Percentiles rank a stretch among this genome's conserved stretches.
These are phyloP conservation scores for Apophysomyces variabilis DNA, from an alignment of 371 early-diverging fungal genomes.

Conservation along the genomic window DNA sequence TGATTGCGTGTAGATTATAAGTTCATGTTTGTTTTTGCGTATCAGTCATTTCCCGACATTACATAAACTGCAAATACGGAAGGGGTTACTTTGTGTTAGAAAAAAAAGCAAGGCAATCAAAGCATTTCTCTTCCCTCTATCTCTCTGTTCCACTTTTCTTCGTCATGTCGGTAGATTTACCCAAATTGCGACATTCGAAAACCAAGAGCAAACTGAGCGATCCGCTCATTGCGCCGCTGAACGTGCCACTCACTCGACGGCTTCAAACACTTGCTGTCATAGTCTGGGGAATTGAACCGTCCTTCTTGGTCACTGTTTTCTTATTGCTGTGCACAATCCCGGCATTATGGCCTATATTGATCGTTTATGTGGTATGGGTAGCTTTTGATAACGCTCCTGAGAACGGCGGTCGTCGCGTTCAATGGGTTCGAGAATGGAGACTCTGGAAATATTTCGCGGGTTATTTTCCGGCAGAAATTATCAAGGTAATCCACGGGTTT, in stretches of 20 bases:
- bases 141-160: neutral
- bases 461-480: conserved; percentile 79
- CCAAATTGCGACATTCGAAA: neutral
- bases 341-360: conserved; percentile 66
- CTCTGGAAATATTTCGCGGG: conserved; percentile 79
- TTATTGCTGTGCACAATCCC: conserved; percentile 31
- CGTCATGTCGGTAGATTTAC: conserved; percentile 8
- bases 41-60: too few relatives aligned
- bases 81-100: neutral
- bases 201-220: neutral
- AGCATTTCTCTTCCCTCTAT: neutral
- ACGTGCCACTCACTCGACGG: conserved; percentile 72
- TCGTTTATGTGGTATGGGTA: conserved; percentile 70
- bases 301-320: conserved; percentile 49
- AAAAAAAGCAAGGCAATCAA: neutral
- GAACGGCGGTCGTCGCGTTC: conserved; percentile 69
- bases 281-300: conserved; percentile 29
- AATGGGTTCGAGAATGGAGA: conserved; percentile 54
- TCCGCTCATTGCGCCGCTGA: conserved; percentile 52
- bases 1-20: too few relatives aligned
- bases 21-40: too few relatives aligned
- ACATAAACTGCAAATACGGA: neutral
- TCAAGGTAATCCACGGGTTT: conserved; percentile 56
- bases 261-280: conserved; percentile 68
- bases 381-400: conserved; percentile 65